Base-by-base conservation (phyloP, 208 protist genomes). In the Balamuthia mandrillaris region DNA sequence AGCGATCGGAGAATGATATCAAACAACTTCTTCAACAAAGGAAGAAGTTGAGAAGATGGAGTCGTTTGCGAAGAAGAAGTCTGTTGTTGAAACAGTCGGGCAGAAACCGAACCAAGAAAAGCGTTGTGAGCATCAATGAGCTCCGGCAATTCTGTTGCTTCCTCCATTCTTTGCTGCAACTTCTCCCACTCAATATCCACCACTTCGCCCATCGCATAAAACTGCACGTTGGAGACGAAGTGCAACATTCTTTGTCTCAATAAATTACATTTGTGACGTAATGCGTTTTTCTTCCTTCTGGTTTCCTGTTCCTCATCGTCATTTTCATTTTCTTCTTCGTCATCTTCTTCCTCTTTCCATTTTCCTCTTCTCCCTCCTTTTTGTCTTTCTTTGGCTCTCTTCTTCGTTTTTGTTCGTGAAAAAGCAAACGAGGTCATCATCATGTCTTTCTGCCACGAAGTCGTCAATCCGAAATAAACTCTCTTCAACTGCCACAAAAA, bases 121-220 rank as follows among this genome's bases (percentile, higher is more conserved):
- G n/a, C n/a, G n/a, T n/a, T 29, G 35, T 90, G 88, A 5, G 88
- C 81, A 1, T 58, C 70, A 4, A 90, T 90, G 0, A 90, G 14
- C 58, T 89, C 54, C 31, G 91, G 88, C 0, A 92, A 16, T 41
- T 92, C 85, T 2, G 21, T 35, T 1, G 89, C 49, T 6, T 58
- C 39, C 3, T 84, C 29, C 10, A 91, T 58, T 1, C 60, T 31
- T 5, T 86, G 56, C 4, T 27, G 18, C 18, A 92, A 56, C n/a
- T 87, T 37, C 5, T 86, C 60, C 86, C 88, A 92, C 9, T 86
- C 88, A 4, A 6, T 31, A 6, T 87, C 31, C 1, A 66, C 42
- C 1, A 88, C 92, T 45, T 95, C 92, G 58, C 95, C 93, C 90
- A 95, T 93, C 16, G 95, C 54, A 88, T 94, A 96, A 77, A 93